Conservation (phyloP, 306 rosid species). For the Cucurbita pepo region DNA sequence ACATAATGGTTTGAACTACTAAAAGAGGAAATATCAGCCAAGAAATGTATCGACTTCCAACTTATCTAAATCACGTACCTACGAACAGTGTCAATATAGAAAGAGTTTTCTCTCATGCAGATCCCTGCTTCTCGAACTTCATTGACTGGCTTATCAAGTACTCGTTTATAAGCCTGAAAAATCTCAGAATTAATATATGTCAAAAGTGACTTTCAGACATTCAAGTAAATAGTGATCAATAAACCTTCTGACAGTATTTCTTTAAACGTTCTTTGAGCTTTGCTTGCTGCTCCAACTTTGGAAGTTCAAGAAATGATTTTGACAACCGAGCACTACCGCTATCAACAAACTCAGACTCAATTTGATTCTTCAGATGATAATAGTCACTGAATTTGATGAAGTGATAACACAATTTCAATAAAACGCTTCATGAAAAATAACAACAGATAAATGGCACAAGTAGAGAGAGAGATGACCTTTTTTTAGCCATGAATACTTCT, state of each 20-base stretch:
- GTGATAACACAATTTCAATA: conserved; percentile 14
- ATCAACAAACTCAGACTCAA: conserved; percentile 83
- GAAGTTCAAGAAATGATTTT: conserved; percentile 80
- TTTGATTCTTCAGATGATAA: conserved; percentile 81
- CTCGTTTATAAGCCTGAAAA: conserved; percentile 79
- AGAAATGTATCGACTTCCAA: not conserved
- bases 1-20: not conserved
- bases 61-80: conserved; percentile 42
- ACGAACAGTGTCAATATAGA: conserved; percentile 95
- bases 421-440: conserved; percentile 7
- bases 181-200: conserved; percentile 16
- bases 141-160: conserved; percentile 75
- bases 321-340: conserved; percentile 33
- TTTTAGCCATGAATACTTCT: conserved; percentile 74
- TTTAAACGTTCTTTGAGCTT: conserved; percentile 82
- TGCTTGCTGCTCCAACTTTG: conserved; percentile 68
- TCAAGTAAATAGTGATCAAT: conserved; percentile 3
- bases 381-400: conserved; percentile 54
- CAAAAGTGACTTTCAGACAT: conserved; percentile 16
- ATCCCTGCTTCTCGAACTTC: conserved; percentile 94
- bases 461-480: conserved; percentile 31
- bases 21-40: not conserved
- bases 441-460: conserved; percentile 2
- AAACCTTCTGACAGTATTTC: conserved; percentile 96
- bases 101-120: conserved; percentile 98